Evolutionary conservation across 768 basidiomycete genomes (phyloP).

Genomic region (Suillus lakei): DNA sequence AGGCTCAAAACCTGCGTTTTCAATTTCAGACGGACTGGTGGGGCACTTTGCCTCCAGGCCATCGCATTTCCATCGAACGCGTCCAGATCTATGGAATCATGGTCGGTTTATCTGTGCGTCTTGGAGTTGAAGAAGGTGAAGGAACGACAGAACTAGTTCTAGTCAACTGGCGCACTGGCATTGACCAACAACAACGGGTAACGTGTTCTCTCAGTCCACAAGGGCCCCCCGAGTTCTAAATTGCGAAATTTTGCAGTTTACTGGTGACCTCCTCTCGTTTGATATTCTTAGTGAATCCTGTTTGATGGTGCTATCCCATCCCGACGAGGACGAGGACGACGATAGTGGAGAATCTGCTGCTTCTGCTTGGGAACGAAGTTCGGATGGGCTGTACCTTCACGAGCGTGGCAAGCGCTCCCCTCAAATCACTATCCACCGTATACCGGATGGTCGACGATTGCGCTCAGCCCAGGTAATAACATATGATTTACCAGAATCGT

Average conservation of each 20-base stretch:
- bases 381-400: constrained; percentile 35
- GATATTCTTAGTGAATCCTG: constrained; percentile 32
- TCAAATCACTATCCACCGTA: constrained; percentile 30
- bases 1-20: constrained; percentile 37
- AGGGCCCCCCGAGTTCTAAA: neutral
- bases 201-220: neutral
- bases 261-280: constrained; percentile 36
- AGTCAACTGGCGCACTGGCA: constrained; percentile 35
- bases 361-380: constrained; percentile 29
- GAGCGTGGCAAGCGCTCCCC: constrained; percentile 38
- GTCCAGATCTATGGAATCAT: constrained; percentile 32
- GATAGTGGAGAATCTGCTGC: constrained; percentile 22
- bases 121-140: constrained; percentile 37
- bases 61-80: constrained; percentile 35
- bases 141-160: constrained; percentile 35
- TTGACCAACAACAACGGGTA: constrained; percentile 10
- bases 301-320: constrained; percentile 31
- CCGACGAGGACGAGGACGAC: constrained; percentile 38
- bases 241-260: constrained; percentile 17
- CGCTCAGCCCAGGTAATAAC: constrained; percentile 21
- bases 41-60: constrained; percentile 35
- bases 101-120: constrained; percentile 30
- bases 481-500: constrained; percentile 61
- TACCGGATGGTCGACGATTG: constrained; percentile 17
- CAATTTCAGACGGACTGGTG: constrained; percentile 40